A percentile compares a stretch with the other conserved stretches of the same genome.
These are phyloP conservation scores for Leccinum aurantiacum DNA, from an alignment of 768 basidiomycete species.

Conservation along the genomic window DNA sequence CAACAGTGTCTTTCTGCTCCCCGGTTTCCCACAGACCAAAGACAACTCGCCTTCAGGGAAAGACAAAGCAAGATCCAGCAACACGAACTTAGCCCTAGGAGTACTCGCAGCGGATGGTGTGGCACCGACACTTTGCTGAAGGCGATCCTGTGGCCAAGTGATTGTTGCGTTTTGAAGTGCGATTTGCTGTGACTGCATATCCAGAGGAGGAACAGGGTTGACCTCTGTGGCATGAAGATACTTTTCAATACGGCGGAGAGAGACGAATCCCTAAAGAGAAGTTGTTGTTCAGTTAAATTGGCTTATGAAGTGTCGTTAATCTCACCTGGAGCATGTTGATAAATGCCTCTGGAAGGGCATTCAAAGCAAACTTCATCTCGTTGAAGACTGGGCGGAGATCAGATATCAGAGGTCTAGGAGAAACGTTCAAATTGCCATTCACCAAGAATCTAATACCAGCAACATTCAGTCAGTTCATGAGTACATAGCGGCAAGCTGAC, in stretches of 20 bases:
- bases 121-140: slow-evolving; percentile 39
- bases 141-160: slow-evolving; percentile 85
- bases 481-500: slow-evolving; percentile 17
- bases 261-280: slow-evolving; percentile 63
- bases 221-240: slow-evolving; percentile 81
- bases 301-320: not conserved
- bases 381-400: slow-evolving; percentile 58
- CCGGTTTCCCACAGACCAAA: slow-evolving; percentile 85
- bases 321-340: slow-evolving; percentile 83
- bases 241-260: slow-evolving; percentile 87
- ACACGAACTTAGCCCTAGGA: slow-evolving; percentile 74
- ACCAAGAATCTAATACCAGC: slow-evolving; percentile 41
- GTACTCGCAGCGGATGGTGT: slow-evolving; percentile 63
- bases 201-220: slow-evolving; percentile 54
- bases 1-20: slow-evolving; percentile 85
- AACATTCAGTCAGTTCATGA: not conserved
- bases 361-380: slow-evolving; percentile 86
- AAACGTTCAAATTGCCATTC: slow-evolving; percentile 5
- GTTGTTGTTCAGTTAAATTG: not conserved
- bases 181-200: slow-evolving; percentile 57
- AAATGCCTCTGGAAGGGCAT: slow-evolving; percentile 86
- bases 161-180: slow-evolving; percentile 82
- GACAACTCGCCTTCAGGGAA: slow-evolving; percentile 82
- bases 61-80: slow-evolving; percentile 72
- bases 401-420: not conserved